Base-by-base conservation (phyloP, 2,329 filamentous ascomycete species). In the Lasiodiplodia sp. region DNA sequence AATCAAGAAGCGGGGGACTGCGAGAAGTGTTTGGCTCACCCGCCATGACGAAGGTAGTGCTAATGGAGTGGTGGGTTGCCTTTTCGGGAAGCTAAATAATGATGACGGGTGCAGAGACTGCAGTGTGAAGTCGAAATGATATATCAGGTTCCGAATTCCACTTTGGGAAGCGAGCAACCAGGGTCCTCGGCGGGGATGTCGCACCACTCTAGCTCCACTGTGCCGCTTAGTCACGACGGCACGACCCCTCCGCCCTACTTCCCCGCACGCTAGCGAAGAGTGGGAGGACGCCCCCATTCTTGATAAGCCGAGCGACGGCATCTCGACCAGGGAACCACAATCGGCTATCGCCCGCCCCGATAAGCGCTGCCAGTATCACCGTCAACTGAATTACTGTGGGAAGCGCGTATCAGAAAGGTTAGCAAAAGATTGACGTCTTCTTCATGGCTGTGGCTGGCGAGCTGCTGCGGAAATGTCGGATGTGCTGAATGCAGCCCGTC, bases 1-100 rank as follows among this genome's bases (percentile, higher is more conserved):
- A 66, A 49, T 69, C 68, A 23, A 69, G 62, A 23, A 69, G 60
- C 14, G 68, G 68, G 1, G 68, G 68, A 12, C 58, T 68, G 51
- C 67, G 67, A 16, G 67, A 47, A 2, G 67, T 64, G 23, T 68
- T 68, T 7, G 34, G 56, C n/a, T 62, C 34, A 23, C 40, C 12
- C n/a, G 56, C 23, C 66, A 68, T 68, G 25, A 16, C 28, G 66
- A 38, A 47, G 44, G 7, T 14, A 14, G 12, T n/a, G 21, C 14
- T 11, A 8, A 31, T 10, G 16, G 25, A 55, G 31, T 57, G 10
- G 53, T n/a, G 53, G 8, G 3, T 55, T 55, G 31, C 56, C n/a
- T 21, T 14, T 58, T 25, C 18, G n/a, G 18, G 56, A 44, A 44
- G 40, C n/a, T 11, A n/a, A 7, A 21, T 47, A n/a, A 18, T 21